These are phyloP conservation scores for Agapanthus africanus DNA, from an alignment of 106 monocot genomes.

Conservation along the genomic window DNA sequence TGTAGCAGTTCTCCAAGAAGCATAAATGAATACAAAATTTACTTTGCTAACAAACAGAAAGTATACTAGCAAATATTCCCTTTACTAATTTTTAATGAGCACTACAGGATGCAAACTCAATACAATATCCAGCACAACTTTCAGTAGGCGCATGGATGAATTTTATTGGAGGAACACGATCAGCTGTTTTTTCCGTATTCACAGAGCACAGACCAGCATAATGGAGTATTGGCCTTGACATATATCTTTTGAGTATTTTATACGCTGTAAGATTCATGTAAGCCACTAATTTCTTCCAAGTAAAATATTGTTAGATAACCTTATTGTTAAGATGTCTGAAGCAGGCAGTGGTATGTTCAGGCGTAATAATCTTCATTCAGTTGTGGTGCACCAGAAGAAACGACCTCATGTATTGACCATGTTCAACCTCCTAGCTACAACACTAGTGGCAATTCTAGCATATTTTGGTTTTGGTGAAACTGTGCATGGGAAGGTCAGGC, in stretches of 20 bases:
- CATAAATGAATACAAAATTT: too few relatives aligned
- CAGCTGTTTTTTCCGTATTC: conserved; percentile 52
- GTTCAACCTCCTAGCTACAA: conserved; percentile 77
- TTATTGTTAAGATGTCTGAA: background rate
- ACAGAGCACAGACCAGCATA: conserved; percentile 46
- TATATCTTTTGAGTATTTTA: conserved; percentile 65
- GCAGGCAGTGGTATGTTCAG: conserved; percentile 65
- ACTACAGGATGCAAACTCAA: conserved; percentile 57
- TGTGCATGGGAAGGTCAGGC: conserved; percentile 66
- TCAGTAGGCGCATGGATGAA: conserved; percentile 87
- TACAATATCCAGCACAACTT: conserved; percentile 78
- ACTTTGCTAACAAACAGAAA: too few relatives aligned
- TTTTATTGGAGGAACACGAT: conserved; percentile 57
- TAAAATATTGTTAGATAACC: background rate
- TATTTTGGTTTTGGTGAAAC: conserved; percentile 70
- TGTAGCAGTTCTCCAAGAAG: too few relatives aligned
- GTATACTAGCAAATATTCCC: too few relatives aligned
- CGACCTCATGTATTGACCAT: conserved; percentile 92
- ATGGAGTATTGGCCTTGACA: conserved; percentile 53
- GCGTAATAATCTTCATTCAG: conserved; percentile 64
- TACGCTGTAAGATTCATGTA: conserved; percentile 49
- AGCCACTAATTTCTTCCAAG: background rate
- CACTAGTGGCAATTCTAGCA: conserved; percentile 67
- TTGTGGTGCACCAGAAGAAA: conserved; percentile 76
- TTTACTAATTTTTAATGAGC: background rate